phyloP scores from a whole-genome alignment of 2,329 filamentous ascomycete species.

The Pyricularia pennisetigena region DNA sequence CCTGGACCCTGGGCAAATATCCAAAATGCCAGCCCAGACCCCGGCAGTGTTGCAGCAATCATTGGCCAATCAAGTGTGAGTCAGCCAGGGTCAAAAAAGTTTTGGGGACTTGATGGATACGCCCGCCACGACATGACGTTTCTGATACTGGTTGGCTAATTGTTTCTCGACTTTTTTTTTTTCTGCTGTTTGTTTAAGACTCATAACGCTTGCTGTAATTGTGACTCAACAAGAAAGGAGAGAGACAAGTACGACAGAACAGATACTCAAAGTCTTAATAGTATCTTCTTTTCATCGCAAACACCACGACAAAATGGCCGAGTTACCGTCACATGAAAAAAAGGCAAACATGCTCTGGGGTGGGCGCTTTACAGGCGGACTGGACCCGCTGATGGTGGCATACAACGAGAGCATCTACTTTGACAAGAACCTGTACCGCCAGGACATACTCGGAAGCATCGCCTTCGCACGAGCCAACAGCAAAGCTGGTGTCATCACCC shows the following conservation, averaged over 20 bases:
- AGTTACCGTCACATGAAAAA: conserved; percentile 22
- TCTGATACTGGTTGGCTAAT: background rate
- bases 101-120: background rate
- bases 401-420: conserved; percentile 79
- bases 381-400: conserved; percentile 76
- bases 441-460: conserved; percentile 73
- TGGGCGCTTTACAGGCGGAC: conserved; percentile 52
- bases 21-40: background rate
- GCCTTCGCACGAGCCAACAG: conserved; percentile 74
- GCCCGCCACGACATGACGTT: background rate
- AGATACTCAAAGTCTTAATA: background rate
- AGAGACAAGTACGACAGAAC: background rate
- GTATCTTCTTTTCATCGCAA: background rate
- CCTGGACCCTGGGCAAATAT: background rate
- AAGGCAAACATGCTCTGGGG: conserved; percentile 31
- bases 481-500: conserved; percentile 63
- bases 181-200: background rate
- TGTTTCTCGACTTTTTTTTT: background rate
- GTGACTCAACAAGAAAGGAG: background rate
- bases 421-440: conserved; percentile 66
- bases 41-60: background rate
- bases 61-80: background rate
- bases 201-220: background rate
- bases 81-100: background rate
- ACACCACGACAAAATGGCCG: conserved; percentile 12